Conservation (phyloP, 345 rosid genomes). For the Dimocarpus longan region DNA sequence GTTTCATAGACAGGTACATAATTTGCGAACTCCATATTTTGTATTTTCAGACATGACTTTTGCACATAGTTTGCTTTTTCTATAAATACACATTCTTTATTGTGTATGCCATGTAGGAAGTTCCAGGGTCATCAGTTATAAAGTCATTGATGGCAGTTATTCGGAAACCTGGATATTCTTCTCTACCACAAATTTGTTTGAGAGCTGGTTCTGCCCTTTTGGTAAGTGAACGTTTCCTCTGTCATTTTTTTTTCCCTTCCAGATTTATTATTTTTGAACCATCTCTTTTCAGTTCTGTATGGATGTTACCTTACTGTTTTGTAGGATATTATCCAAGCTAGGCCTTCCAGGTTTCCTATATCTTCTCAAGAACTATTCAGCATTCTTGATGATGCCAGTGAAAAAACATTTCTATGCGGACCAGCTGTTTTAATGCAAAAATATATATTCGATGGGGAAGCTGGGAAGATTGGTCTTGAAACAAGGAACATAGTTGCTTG, state of each 20-base stretch:
- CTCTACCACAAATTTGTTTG: conserved; percentile 69
- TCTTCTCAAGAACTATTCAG: conserved; percentile 75
- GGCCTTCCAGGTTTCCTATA: conserved; percentile 68
- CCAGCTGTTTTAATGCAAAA: conserved; percentile 75
- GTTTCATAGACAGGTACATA: not conserved
- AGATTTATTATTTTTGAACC: not conserved
- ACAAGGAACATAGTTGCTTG: conserved; percentile 83
- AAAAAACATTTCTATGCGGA: conserved; percentile 76
- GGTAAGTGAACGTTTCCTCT: conserved; percentile 48
- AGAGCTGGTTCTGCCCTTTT: conserved; percentile 83
- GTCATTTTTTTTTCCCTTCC: conserved; percentile 15
- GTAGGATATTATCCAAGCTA: conserved; percentile 82
- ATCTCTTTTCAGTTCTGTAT: not conserved
- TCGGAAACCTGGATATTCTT: conserved; percentile 64
- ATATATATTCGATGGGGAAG: conserved; percentile 88
- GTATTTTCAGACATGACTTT: not conserved
- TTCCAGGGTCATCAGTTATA: conserved; percentile 64
- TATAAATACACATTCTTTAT: conserved; percentile 14
- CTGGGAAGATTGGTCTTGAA: conserved; percentile 77
- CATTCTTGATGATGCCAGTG: conserved; percentile 96
- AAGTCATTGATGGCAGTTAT: conserved; percentile 60
- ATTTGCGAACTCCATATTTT: not conserved
- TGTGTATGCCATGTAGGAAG: conserved; percentile 48
- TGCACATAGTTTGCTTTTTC: not conserved
- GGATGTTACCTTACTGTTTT: conserved; percentile 23